Conservation (phyloP, 1,284 basidiomycete genomes). For the Trichosporon sp. region DNA sequence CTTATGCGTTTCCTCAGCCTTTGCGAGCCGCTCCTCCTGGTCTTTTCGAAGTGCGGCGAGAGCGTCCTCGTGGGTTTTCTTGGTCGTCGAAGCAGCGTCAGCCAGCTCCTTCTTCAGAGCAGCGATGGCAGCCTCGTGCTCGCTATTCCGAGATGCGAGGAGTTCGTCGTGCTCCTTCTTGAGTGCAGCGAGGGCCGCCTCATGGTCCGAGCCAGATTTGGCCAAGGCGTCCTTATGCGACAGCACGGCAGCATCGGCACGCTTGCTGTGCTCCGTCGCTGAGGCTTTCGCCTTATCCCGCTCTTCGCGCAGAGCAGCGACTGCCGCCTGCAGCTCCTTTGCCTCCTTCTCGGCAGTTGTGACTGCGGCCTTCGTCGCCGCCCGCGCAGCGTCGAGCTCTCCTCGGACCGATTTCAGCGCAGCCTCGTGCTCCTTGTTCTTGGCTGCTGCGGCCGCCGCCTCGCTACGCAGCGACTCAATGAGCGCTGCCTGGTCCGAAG, state of each 20-base stretch:
- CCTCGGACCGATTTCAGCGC: neutral
- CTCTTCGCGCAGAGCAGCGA: slow-evolving; percentile 3
- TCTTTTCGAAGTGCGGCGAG: slow-evolving; percentile 12
- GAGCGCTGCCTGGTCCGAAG: slow-evolving; percentile 5
- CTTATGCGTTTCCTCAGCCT: slow-evolving; percentile 11
- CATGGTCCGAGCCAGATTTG: neutral
- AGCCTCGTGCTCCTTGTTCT: slow-evolving; percentile 8
- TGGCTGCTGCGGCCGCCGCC: slow-evolving; percentile 1
- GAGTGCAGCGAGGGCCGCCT: neutral
- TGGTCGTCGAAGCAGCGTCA: neutral
- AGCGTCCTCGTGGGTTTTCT: slow-evolving; percentile 4
- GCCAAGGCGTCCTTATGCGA: neutral
- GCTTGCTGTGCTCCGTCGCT: slow-evolving; percentile 2
- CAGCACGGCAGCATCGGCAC: neutral
- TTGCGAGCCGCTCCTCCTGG: slow-evolving; percentile 11
- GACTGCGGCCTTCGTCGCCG: neutral
- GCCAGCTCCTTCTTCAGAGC: slow-evolving; percentile 6
- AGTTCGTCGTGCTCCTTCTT: slow-evolving; percentile 5
- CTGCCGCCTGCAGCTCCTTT: neutral
- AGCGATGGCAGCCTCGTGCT: slow-evolving; percentile 5
- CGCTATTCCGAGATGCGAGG: neutral
- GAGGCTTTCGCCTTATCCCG: slow-evolving; percentile 9
- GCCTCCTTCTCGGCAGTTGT: neutral
- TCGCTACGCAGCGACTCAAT: slow-evolving; percentile 3
- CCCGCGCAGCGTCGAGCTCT: slow-evolving; percentile 2